These are phyloP conservation scores for Uronychia setigera DNA, from an alignment of 73 alveolate species.

Conservation along the genomic window DNA sequence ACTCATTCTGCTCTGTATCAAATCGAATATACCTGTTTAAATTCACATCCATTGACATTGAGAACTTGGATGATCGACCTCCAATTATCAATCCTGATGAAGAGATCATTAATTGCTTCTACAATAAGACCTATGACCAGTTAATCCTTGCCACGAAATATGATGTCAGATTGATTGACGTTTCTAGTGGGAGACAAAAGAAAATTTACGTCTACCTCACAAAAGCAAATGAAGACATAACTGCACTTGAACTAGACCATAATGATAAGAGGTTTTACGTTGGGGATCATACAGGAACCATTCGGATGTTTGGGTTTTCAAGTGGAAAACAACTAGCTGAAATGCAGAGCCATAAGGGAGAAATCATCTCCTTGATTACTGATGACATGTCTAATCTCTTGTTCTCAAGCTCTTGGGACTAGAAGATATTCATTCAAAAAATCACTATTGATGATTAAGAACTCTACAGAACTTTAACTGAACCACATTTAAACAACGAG, in stretches of 20 bases:
- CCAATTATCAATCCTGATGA: constrained; percentile 23
- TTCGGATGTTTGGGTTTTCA: constrained; percentile 22
- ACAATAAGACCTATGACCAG: constrained; percentile 28
- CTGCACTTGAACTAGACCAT: constrained; percentile 23
- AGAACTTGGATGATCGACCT: constrained; percentile 23
- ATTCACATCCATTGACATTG: constrained; percentile 24
- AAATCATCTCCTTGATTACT: constrained; percentile 3
- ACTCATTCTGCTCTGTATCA: constrained; percentile 36
- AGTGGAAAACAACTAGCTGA: constrained; percentile 16
- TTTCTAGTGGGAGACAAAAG: constrained; percentile 25
- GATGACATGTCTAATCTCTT: constrained; percentile 32
- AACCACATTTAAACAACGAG: constrained; percentile 39
- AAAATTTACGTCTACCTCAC: constrained; percentile 34
- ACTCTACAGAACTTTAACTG: constrained; percentile 9
- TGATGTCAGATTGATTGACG: constrained; percentile 35
- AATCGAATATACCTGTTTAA: constrained; percentile 39
- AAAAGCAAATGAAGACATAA: constrained; percentile 27
- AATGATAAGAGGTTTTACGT: constrained; percentile 31
- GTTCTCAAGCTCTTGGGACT: constrained; percentile 31
- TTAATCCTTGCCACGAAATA: constrained; percentile 18
- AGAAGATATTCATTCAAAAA: constrained; percentile 17
- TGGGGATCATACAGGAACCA: constrained; percentile 30
- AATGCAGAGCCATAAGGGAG: constrained; percentile 14
- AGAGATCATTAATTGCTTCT: constrained; percentile 8
- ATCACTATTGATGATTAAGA: background rate